Evolutionary conservation across 495 filamentous ascomycete species (phyloP).

Genomic region (Aspergillus bridgeri): DNA sequence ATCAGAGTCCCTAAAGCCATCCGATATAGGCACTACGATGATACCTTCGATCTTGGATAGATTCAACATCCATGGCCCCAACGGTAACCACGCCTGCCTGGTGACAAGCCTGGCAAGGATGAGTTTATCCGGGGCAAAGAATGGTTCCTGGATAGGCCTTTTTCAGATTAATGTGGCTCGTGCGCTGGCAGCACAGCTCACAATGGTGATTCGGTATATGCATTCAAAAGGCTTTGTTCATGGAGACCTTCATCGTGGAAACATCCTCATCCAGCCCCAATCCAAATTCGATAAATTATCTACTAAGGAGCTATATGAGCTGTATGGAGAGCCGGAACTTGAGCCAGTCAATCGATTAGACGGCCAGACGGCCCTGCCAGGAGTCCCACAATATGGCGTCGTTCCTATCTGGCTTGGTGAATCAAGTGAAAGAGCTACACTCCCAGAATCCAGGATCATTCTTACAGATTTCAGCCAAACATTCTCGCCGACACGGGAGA

Average conservation of each 20-base stretch:
- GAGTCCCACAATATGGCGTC: constrained; percentile 22
- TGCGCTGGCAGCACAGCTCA: constrained; percentile 38
- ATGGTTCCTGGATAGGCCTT: constrained; percentile 27
- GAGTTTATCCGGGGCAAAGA: constrained; percentile 30
- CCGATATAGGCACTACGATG: constrained; percentile 17
- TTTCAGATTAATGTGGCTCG: constrained; percentile 42
- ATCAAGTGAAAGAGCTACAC: constrained; percentile 26
- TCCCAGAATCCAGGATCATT: constrained; percentile 30
- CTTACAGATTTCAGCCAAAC: constrained; percentile 40
- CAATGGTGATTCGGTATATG: constrained; percentile 28
- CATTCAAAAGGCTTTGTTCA: constrained; percentile 33
- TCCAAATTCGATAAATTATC: constrained; percentile 20
- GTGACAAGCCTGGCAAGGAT: constrained; percentile 30
- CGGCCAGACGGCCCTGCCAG: constrained; percentile 17
- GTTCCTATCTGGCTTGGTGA: constrained; percentile 29
- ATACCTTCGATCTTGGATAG: constrained; percentile 33
- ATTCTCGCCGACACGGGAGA: constrained; percentile 29
- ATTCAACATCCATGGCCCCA: too few species aligned
- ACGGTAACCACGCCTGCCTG: constrained; percentile 40
- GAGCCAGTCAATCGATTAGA: constrained; percentile 27
- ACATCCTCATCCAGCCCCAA: constrained; percentile 25
- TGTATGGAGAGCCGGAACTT: constrained; percentile 26
- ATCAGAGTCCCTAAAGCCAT: constrained; percentile 5
- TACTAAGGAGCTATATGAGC: constrained; percentile 23
- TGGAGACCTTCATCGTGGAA: constrained; percentile 35